Evolutionary conservation across 2,329 filamentous ascomycete species (phyloP), one percentile per base, ranked within the genome.

Genomic region (Colletotrichum tanaceti): DNA sequence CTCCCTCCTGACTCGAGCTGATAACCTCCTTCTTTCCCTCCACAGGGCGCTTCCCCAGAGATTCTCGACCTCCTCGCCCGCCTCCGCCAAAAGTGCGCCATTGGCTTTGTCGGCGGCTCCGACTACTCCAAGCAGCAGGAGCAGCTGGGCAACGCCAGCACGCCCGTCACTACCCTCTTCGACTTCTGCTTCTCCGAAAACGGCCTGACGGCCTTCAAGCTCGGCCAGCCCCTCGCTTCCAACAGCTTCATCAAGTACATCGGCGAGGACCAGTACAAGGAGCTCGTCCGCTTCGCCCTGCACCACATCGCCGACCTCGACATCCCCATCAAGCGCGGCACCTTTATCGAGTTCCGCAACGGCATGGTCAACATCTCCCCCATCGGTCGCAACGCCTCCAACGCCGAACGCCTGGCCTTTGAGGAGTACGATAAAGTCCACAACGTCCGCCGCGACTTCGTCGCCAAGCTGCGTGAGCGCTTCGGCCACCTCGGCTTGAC

Each of bases 121-220:
- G 92, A 98, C 85, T 88, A 97, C 71, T 83, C 81, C 79, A 98
- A 99, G 85, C 96, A 98, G 83, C 93, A 98, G 82, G 96, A 98
- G 82, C 95, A 98, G 84, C 88, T 98, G 71, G 94, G 94, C 78
- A 86, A 75, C 62, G 78, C 88, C 4, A 79, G 87, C 66, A 80
- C 82, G 35, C 86, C 91, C 73, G 95, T 98, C 70, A 94, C 90
- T 60, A 85, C 89, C 71, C 90, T 98, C 76, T 99, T 99, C 85
- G 96, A 99, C 85, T 99, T 93, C 84, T 96, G 92, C 88, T 99
- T 99, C 84, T 86, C 94, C 68, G 96, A 99, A 85, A 99, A 99
- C 83, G 96, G 96, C 13, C 89, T 99, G 73, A 97, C 92, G 1
- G 96, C 95, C 50, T 97, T 87, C 86, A 93, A 94, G 77, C 83